Evolutionary conservation across 1,139 yeast species (phyloP).

Genomic region (Entelexis sorbosivorans): DNA sequence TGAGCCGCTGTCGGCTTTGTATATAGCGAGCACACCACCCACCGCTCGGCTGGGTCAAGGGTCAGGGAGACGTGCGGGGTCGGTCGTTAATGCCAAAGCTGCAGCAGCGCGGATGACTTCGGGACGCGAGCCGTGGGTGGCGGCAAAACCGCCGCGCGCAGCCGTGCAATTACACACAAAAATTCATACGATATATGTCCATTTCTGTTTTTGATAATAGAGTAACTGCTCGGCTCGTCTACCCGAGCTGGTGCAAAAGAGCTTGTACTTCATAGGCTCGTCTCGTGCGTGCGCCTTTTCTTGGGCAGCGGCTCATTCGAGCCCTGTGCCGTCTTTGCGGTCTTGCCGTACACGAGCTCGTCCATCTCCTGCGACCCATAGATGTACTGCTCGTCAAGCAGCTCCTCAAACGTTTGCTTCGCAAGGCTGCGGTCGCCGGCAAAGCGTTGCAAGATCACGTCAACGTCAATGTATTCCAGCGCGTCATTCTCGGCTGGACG

Average conservation of each 20-base stretch:
- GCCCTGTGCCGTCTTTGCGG: background rate
- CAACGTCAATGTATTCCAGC: conserved; percentile 9
- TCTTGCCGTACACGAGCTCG: background rate
- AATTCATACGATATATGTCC: too few species aligned
- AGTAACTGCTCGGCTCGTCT: too few species aligned
- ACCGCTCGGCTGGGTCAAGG: background rate
- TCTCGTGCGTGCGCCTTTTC: background rate
- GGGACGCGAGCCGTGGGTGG: too few species aligned
- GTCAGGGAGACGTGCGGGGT: background rate
- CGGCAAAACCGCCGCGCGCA: too few species aligned
- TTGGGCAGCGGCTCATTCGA: background rate
- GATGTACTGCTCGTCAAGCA: conserved; percentile 9
- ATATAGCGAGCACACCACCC: background rate
- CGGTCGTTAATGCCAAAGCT: too few species aligned
- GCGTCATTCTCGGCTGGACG: background rate
- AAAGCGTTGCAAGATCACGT: background rate
- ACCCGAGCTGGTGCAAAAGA: too few species aligned
- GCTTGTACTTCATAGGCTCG: too few species aligned
- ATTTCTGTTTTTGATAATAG: too few species aligned
- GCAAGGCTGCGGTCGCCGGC: background rate
- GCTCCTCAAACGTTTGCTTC: background rate
- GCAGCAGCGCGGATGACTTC: too few species aligned
- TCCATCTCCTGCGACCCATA: conserved; percentile 11
- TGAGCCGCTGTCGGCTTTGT: background rate
- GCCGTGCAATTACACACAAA: too few species aligned